Percentiles rank a stretch among this genome's conserved stretches.
Evolutionary conservation across 225 moss, liverwort and hornwort genomes (phyloP).

Genomic region (Ulota crispa): DNA sequence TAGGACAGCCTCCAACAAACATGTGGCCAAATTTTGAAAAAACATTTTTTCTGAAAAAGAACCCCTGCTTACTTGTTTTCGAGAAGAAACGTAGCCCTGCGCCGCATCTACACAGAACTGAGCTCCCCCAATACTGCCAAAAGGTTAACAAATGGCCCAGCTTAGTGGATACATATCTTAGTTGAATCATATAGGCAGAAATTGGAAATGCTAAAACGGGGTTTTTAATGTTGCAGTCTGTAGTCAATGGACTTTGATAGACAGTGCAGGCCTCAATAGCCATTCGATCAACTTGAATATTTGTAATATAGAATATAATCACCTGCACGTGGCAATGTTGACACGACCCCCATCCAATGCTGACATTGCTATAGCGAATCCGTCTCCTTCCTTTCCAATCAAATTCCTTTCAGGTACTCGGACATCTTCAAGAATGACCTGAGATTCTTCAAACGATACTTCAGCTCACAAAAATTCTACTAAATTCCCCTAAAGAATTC

Average conservation of each 20-base stretch:
- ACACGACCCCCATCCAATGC: slow-evolving; percentile 96
- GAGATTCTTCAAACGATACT: slow-evolving; percentile 17
- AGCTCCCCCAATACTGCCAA: slow-evolving; percentile 65
- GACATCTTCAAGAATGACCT: slow-evolving; percentile 95
- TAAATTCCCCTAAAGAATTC: neutral
- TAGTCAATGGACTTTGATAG: neutral
- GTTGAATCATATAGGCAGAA: neutral
- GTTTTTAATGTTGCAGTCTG: neutral
- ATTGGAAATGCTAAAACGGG: neutral
- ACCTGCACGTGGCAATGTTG: slow-evolving; percentile 51
- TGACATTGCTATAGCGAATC: slow-evolving; percentile 92
- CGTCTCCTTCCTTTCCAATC: slow-evolving; percentile 88
- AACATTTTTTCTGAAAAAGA: neutral
- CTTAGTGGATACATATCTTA: neutral
- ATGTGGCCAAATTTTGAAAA: neutral
- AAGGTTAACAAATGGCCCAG: slow-evolving; percentile 1
- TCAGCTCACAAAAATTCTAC: slow-evolving; percentile 4
- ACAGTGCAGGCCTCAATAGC: neutral
- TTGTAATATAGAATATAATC: neutral
- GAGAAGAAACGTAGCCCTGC: slow-evolving; percentile 78
- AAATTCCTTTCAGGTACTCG: slow-evolving; percentile 83
- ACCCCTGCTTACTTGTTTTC: slow-evolving; percentile 75
- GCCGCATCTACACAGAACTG: slow-evolving; percentile 96
- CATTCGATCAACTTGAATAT: neutral
- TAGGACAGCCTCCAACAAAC: slow-evolving; percentile 8